Conservation (phyloP, 176 grass and related monocot genomes). For the Oryza longistaminata region DNA sequence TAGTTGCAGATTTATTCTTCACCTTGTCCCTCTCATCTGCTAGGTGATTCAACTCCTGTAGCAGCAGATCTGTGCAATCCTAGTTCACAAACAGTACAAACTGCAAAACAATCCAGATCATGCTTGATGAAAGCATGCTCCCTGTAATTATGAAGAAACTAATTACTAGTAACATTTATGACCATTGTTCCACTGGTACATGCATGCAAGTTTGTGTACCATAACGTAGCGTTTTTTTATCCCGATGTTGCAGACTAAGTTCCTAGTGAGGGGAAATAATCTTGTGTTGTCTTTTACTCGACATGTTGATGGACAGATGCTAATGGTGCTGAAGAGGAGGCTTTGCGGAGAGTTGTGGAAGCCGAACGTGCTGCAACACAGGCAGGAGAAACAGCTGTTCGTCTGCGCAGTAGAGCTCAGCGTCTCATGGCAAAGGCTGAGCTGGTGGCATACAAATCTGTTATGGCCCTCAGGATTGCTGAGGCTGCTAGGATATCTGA, state of each 20-base stretch:
- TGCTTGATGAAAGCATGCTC: not conserved
- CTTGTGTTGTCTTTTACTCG: conserved; percentile 13
- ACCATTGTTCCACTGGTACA: not conserved
- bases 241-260: not conserved
- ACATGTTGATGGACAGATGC: conserved; percentile 42
- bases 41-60: not conserved
- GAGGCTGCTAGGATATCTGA: conserved; percentile 46
- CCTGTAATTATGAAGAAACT: not conserved
- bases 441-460: conserved; percentile 51
- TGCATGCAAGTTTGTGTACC: not conserved
- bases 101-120: no score
- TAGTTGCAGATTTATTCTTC: no score
- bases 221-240: not conserved
- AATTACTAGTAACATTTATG: not conserved
- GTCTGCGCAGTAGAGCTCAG: conserved; percentile 56
- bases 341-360: conserved; percentile 61
- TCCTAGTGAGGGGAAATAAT: not conserved
- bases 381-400: conserved; percentile 46
- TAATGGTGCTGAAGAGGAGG: conserved; percentile 48
- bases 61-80: not conserved
- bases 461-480: conserved; percentile 57
- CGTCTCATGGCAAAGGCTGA: conserved; percentile 59
- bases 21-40: not conserved
- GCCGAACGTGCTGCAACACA: conserved; percentile 54
- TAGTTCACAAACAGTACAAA: no score